Conservation (phyloP, 352 stramenopile genomes). For the Phytophthora litchii region DNA sequence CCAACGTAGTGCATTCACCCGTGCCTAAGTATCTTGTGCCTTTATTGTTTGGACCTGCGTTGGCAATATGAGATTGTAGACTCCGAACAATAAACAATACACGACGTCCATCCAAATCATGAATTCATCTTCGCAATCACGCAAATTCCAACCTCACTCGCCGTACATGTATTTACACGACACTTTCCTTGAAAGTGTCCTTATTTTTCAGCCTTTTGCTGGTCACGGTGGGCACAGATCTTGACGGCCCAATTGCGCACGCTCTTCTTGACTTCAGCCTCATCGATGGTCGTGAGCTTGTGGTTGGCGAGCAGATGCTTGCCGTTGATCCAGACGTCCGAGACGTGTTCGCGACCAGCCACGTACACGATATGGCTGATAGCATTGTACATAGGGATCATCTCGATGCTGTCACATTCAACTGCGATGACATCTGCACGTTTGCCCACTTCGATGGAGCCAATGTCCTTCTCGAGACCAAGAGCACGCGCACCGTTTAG, state of each 20-base stretch:
- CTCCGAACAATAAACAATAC: no score
- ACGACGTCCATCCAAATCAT: no score
- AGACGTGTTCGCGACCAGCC: slow-evolving; percentile 82
- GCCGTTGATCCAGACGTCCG: slow-evolving; percentile 91
- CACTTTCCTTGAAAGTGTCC: no score
- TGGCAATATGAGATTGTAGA: no score
- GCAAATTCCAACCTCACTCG: no score
- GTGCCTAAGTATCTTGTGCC: slow-evolving; percentile 4
- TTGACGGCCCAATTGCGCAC: slow-evolving; percentile 65
- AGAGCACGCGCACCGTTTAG: slow-evolving; percentile 90
- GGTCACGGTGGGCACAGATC: slow-evolving; percentile 63
- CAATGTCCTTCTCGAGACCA: slow-evolving; percentile 78
- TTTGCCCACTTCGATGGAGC: slow-evolving; percentile 87
- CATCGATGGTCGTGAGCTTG: slow-evolving; percentile 79
- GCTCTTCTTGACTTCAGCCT: slow-evolving; percentile 60
- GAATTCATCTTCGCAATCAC: no score
- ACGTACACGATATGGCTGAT: slow-evolving; percentile 90
- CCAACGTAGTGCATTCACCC: slow-evolving; percentile 2
- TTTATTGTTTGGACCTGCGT: no score
- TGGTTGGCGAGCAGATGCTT: slow-evolving; percentile 75
- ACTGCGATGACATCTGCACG: slow-evolving; percentile 86
- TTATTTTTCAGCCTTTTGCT: slow-evolving; percentile 45
- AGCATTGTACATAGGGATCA: slow-evolving; percentile 89
- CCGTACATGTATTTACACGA: slow-evolving; percentile 16
- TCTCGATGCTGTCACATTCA: slow-evolving; percentile 80